A percentile compares a stretch with the other conserved stretches of the same genome.
Conservation (phyloP, 192 early-diverging fungal genomes). For the Umbelopsis ramanniana region DNA sequence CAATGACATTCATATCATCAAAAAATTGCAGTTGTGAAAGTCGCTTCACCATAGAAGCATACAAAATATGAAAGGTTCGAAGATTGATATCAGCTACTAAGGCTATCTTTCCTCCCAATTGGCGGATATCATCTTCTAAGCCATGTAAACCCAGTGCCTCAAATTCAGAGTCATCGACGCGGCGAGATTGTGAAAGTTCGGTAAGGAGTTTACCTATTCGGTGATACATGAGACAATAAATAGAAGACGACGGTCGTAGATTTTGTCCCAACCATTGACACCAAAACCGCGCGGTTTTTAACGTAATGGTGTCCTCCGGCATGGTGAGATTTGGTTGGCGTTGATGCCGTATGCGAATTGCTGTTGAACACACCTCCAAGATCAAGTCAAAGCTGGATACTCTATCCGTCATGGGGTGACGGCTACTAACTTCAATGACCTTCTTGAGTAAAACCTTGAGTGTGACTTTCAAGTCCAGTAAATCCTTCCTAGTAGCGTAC, state of each 20-base stretch:
- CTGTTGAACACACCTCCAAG: constrained; percentile 20
- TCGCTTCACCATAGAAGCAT: constrained; percentile 9
- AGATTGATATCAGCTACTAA: constrained; percentile 28
- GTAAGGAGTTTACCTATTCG: constrained; percentile 18
- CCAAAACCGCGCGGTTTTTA: constrained; percentile 22
- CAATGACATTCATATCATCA: not conserved
- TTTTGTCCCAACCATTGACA: constrained; percentile 24
- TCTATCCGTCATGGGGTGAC: not conserved
- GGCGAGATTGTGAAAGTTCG: not conserved
- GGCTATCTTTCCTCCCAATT: constrained; percentile 24
- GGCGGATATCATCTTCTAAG: constrained; percentile 18
- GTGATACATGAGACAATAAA: constrained; percentile 31
- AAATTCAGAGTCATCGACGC: not conserved
- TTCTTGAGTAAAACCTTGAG: constrained; percentile 41
- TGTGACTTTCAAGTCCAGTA: constrained; percentile 44
- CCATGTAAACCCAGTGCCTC: constrained; percentile 8
- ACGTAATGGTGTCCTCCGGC: not conserved
- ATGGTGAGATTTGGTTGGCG: not conserved
- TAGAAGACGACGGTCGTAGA: constrained; percentile 9
- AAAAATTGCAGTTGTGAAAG: not conserved
- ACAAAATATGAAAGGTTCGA: constrained; percentile 24
- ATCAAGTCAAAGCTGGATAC: constrained; percentile 27
- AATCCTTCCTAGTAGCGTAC: constrained; percentile 38
- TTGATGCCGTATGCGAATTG: not conserved
- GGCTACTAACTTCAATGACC: constrained; percentile 8